Evolutionary conservation across 2,329 filamentous ascomycete species (phyloP).

Genomic region (Colletotrichum karsti): DNA sequence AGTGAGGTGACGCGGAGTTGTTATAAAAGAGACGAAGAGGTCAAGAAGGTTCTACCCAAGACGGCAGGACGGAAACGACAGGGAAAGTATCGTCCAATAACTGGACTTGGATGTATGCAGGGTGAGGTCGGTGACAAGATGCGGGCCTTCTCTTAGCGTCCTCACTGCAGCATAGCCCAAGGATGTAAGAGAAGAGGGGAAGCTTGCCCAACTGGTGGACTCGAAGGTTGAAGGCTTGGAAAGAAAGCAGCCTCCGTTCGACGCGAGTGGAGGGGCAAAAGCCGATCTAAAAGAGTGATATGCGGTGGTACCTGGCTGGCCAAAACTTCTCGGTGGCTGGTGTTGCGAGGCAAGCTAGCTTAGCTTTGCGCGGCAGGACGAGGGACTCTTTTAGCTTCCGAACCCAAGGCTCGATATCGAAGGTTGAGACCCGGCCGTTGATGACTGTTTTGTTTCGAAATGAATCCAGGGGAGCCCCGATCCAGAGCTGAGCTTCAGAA

Average conservation of each 20-base stretch:
- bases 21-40: constrained; percentile 39
- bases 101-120: constrained; percentile 9
- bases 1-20: constrained; percentile 37
- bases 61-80: constrained; percentile 16
- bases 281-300: constrained; percentile 13
- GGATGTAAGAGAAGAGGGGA: constrained; percentile 16
- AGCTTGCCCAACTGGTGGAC: constrained; percentile 7
- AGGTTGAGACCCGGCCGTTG: not conserved
- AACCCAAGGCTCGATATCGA: not conserved
- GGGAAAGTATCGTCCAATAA: constrained; percentile 7
- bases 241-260: constrained; percentile 13
- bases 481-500: not conserved
- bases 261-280: constrained; percentile 17
- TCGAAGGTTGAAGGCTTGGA: constrained; percentile 3
- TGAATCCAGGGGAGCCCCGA: not conserved
- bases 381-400: constrained; percentile 7
- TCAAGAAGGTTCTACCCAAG: constrained; percentile 22
- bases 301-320: constrained; percentile 19
- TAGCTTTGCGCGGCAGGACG: not conserved
- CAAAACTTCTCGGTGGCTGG: constrained; percentile 24
- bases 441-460: not conserved
- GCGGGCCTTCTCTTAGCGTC: constrained; percentile 24
- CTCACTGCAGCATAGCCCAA: constrained; percentile 18
- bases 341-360: constrained; percentile 15
- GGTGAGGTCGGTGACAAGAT: constrained; percentile 13